phyloP scores from a whole-genome alignment of 768 basidiomycete species.

The Hortiboletus flavorubellus region DNA sequence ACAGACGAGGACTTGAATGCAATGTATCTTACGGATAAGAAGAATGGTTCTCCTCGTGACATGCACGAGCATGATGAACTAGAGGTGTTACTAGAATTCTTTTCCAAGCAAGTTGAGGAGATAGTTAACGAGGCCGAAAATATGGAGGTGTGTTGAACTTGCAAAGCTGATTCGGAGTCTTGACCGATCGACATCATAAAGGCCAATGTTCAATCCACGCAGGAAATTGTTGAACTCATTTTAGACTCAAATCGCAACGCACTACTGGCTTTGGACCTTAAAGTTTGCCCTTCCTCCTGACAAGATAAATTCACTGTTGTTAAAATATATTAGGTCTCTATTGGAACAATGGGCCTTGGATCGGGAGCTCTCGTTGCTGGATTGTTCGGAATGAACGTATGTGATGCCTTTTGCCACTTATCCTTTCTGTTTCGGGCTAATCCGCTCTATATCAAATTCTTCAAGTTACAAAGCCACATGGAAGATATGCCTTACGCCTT shows the following conservation, averaged over 20 bases:
- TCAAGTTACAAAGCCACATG: slow-evolving; percentile 69
- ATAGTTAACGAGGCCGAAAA: slow-evolving; percentile 91
- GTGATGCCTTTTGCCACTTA: slow-evolving; percentile 28
- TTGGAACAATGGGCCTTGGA: slow-evolving; percentile 90
- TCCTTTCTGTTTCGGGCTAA: slow-evolving; percentile 25
- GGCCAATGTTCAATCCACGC: slow-evolving; percentile 94
- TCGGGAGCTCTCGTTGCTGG: slow-evolving; percentile 88
- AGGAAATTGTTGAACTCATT: slow-evolving; percentile 96
- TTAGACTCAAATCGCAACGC: slow-evolving; percentile 95
- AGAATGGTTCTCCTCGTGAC: slow-evolving; percentile 55
- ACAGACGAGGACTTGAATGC: slow-evolving; percentile 91
- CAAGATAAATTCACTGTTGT: not conserved
- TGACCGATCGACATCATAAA: slow-evolving; percentile 2
- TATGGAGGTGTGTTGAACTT: slow-evolving; percentile 56
- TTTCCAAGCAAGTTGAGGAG: slow-evolving; percentile 95
- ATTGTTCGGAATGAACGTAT: slow-evolving; percentile 94
- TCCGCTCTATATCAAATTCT: slow-evolving; percentile 18
- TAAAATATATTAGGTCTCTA: slow-evolving; percentile 63
- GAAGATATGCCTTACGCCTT: slow-evolving; percentile 77
- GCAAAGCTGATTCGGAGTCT: not conserved
- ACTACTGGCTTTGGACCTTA: slow-evolving; percentile 85
- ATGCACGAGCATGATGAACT: slow-evolving; percentile 87
- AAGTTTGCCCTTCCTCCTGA: slow-evolving; percentile 43
- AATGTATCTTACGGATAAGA: slow-evolving; percentile 93
- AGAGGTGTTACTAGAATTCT: slow-evolving; percentile 90